phyloP scores from a whole-genome alignment of 2,329 filamentous ascomycete genomes.

The Sphaerulina vaccinii region DNA sequence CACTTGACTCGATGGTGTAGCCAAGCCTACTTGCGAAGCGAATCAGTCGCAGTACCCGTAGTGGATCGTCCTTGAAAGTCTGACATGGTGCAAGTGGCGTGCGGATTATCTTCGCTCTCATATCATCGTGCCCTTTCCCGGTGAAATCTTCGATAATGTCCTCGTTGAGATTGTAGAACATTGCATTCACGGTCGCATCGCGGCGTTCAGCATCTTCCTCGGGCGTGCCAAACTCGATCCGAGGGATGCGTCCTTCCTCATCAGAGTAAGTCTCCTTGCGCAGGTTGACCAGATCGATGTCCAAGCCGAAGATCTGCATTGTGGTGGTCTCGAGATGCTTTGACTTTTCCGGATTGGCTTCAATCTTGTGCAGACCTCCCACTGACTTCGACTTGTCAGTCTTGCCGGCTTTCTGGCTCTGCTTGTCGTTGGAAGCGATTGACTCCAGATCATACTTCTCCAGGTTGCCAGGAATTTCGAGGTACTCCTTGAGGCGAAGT shows the following conservation, averaged over 20 bases:
- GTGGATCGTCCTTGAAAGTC: constrained; percentile 91
- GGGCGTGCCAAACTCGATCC: constrained; percentile 90
- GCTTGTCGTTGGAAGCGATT: constrained; percentile 38
- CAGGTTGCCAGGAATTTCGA: constrained; percentile 59
- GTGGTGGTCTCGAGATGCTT: constrained; percentile 94
- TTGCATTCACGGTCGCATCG: constrained; percentile 90
- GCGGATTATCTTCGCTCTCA: constrained; percentile 69
- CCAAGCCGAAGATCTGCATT: constrained; percentile 77
- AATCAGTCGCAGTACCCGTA: constrained; percentile 81
- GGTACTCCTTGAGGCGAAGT: constrained; percentile 66
- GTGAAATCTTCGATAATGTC: constrained; percentile 82
- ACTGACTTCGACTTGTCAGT: constrained; percentile 57
- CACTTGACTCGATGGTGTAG: constrained; percentile 72
- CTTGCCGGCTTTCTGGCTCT: constrained; percentile 42
- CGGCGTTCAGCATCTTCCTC: constrained; percentile 84
- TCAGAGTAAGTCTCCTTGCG: constrained; percentile 86
- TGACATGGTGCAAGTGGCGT: constrained; percentile 86
- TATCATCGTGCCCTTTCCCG: constrained; percentile 68
- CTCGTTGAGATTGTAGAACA: constrained; percentile 91
- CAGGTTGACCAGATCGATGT: constrained; percentile 92
- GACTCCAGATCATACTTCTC: constrained; percentile 58
- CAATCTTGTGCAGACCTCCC: constrained; percentile 80
- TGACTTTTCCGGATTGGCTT: constrained; percentile 90
- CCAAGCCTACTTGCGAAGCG: constrained; percentile 83
- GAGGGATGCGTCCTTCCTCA: constrained; percentile 77